Base-by-base conservation (phyloP, 768 basidiomycete genomes). In the Amyloporia xantha region DNA sequence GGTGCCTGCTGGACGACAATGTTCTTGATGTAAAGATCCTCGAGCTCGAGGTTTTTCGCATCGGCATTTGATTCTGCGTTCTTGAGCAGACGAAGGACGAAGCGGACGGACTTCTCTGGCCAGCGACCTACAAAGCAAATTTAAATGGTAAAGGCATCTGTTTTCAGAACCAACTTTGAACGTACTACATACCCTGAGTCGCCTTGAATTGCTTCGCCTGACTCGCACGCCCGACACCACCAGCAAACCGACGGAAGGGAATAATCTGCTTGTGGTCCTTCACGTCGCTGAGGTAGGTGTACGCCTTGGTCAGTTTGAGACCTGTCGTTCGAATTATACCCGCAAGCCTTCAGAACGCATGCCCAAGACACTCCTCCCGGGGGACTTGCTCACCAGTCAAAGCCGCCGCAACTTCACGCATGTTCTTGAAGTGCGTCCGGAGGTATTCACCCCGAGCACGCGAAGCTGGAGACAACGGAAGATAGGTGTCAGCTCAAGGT, bases 371-470 rank as follows among this genome's bases (percentile, higher is more conserved):
- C 36, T n/a, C 41, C 15, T n/a, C 25, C 23, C 10, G 6, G 26
- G 26, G 26, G 35, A 39, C 30, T 17, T 12, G 70, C 77, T 62
- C 56, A 91, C 93, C 94, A 57, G 84, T 80, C 56, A 97, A 76
- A 58, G 89, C 92, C 56, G 95, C 95, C 44, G 90, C 94, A 49
- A 98, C 96, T 73, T 99, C 96, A 55, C 91, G 85, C 91, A 96
- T 98, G 82, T 98, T 99, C 86, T 99, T 99, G 84, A 96, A 99
- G 77, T 97, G 95, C 41, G 96, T 98, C 62, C 94, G 90, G 65
- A 96, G 82, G 79, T 97, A 93, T 76, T 95, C 92, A 62, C 93
- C 93, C 63, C 88, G 87, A 51, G 94, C 87, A 65, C 81, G 86
- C 63, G 94, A 84, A 68, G 89, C 91, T 95, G 67, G 33, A 66